These are phyloP conservation scores for Colletotrichum costaricense DNA, from an alignment of 2,329 filamentous ascomycete species.

Conservation along the genomic window DNA sequence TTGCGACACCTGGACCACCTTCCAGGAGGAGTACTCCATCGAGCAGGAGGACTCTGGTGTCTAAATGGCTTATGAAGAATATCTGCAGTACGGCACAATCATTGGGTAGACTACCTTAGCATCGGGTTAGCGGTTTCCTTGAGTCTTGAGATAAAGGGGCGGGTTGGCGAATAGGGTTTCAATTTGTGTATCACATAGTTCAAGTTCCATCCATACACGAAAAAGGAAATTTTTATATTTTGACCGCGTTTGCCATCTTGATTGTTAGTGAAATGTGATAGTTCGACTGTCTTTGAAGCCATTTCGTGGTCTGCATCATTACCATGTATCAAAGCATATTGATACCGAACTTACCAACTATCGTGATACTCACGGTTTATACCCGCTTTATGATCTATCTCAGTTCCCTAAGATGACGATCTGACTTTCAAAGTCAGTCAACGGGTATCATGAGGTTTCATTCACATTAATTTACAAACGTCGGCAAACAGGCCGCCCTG, in stretches of 20 bases:
- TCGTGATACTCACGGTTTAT: too few relatives aligned
- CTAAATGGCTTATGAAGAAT: neutral
- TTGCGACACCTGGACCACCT: slow-evolving; percentile 34
- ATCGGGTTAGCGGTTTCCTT: neutral
- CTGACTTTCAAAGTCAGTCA: too few relatives aligned
- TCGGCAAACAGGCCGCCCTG: too few relatives aligned
- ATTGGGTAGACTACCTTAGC: neutral
- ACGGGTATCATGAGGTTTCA: too few relatives aligned
- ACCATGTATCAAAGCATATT: too few relatives aligned
- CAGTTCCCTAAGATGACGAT: too few relatives aligned
- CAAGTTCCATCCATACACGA: neutral
- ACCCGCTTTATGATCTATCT: too few relatives aligned
- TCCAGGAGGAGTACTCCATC: slow-evolving; percentile 24
- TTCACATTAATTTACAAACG: too few relatives aligned
- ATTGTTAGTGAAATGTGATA: neutral
- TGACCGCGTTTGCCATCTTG: neutral
- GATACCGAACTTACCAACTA: too few relatives aligned
- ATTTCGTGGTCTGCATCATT: neutral
- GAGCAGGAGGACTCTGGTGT: slow-evolving; percentile 40
- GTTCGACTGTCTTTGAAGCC: neutral
- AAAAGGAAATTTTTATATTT: neutral
- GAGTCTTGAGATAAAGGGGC: slow-evolving; percentile 3
- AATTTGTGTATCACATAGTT: slow-evolving; percentile 6
- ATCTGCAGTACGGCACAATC: neutral
- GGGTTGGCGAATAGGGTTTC: neutral